phyloP scores from a whole-genome alignment of 805 yeast genomes.

The Kockiozyma suomiensis region DNA sequence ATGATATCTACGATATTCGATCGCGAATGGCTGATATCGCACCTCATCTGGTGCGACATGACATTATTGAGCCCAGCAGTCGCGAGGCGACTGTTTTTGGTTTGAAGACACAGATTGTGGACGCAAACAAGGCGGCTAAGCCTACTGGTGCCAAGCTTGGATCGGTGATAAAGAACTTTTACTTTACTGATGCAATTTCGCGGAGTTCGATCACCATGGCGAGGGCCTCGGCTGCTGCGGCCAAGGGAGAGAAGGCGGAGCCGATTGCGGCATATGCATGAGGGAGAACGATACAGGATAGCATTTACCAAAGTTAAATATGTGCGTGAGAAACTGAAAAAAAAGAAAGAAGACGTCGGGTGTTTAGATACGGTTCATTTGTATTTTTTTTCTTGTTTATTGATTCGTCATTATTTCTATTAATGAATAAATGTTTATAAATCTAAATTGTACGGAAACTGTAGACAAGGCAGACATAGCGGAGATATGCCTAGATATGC shows the following conservation, averaged over 20 bases:
- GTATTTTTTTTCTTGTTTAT: background rate
- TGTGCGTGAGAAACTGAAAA: background rate
- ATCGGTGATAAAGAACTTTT: slow-evolving; percentile 79
- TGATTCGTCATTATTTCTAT: no score
- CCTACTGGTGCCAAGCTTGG: slow-evolving; percentile 56
- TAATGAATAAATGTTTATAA: no score
- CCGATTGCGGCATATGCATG: slow-evolving; percentile 32
- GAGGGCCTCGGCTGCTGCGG: slow-evolving; percentile 61
- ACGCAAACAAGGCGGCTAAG: slow-evolving; percentile 44
- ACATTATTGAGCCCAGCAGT: slow-evolving; percentile 69
- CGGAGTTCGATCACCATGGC: slow-evolving; percentile 92
- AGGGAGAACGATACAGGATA: background rate
- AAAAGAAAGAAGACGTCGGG: background rate
- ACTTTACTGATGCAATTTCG: slow-evolving; percentile 85
- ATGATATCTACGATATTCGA: slow-evolving; percentile 68
- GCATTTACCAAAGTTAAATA: background rate
- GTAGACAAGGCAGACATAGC: no score
- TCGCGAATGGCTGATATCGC: slow-evolving; percentile 73
- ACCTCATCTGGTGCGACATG: slow-evolving; percentile 77
- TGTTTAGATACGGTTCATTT: background rate
- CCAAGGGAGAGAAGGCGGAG: slow-evolving; percentile 23
- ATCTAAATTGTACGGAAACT: no score
- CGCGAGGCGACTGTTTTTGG: slow-evolving; percentile 60
- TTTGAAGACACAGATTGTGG: slow-evolving; percentile 48
- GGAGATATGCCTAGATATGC: no score